phyloP scores from a whole-genome alignment of 2,329 filamentous ascomycete genomes.

The Neophaeococcomyces mojaviensis region DNA sequence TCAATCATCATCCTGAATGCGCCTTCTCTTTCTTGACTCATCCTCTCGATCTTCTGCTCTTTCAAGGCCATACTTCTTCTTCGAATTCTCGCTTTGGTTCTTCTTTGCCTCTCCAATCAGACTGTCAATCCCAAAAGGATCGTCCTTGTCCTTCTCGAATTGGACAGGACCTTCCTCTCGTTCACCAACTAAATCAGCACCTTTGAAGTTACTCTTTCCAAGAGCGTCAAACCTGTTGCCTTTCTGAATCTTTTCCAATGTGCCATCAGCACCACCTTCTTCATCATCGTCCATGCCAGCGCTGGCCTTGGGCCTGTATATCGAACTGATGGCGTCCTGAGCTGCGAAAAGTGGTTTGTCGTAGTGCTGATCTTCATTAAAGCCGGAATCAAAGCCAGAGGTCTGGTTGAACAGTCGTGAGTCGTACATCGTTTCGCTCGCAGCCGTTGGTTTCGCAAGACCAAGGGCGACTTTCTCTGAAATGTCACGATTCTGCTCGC shows the following conservation, averaged over 20 bases:
- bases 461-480: conserved; percentile 94
- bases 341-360: conserved; percentile 96
- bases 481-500: conserved; percentile 93
- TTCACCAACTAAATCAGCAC: conserved; percentile 62
- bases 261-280: conserved; percentile 60
- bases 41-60: conserved; percentile 47
- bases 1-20: conserved; percentile 61
- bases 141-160: conserved; percentile 81
- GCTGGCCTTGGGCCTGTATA: conserved; percentile 72
- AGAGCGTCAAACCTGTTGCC: conserved; percentile 79
- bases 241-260: conserved; percentile 84
- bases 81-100: conserved; percentile 43
- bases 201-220: conserved; percentile 78
- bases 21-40: conserved; percentile 59
- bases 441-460: conserved; percentile 87
- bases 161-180: conserved; percentile 87
- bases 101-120: conserved; percentile 69
- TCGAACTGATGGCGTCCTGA: conserved; percentile 87
- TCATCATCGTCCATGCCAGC: conserved; percentile 69
- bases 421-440: conserved; percentile 93
- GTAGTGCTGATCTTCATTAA: conserved; percentile 97
- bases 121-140: conserved; percentile 90
- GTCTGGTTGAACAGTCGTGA: conserved; percentile 90
- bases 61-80: conserved; percentile 70
- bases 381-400: conserved; percentile 80